A percentile compares a stretch with the other conserved stretches of the same genome.
Evolutionary conservation across 495 filamentous ascomycete genomes (phyloP).

Genomic region (Venustampulla echinocandica): DNA sequence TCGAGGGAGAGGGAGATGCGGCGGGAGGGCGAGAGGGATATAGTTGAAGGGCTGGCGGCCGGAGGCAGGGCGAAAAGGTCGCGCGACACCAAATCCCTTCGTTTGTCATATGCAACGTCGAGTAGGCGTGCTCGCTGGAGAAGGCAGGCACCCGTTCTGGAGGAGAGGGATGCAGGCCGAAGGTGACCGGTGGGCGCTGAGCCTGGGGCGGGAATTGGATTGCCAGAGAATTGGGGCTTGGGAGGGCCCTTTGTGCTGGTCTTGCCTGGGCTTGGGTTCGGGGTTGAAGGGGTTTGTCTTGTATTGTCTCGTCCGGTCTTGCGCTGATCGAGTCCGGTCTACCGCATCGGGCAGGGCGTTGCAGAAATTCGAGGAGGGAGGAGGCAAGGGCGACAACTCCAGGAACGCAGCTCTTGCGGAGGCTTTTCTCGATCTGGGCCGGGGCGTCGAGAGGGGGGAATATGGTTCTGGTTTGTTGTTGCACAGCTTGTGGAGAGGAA

Average conservation of each 20-base stretch:
- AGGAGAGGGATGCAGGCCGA: too few species aligned
- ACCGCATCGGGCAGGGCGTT: constrained; percentile 6
- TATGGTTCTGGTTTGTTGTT: neutral
- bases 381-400: constrained; percentile 10
- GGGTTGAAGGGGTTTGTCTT: too few species aligned
- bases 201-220: constrained; percentile 5
- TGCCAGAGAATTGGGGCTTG: too few species aligned
- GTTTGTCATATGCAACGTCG: constrained; percentile 22
- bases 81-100: constrained; percentile 22
- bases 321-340: constrained; percentile 5
- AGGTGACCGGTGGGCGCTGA: neutral
- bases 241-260: constrained; percentile 9
- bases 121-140: constrained; percentile 8
- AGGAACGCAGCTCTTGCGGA: constrained; percentile 12
- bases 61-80: constrained; percentile 19
- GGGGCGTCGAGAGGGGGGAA: neutral
- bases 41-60: constrained; percentile 14
- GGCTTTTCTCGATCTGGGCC: neutral
- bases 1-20: constrained; percentile 10
- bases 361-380: constrained; percentile 1
- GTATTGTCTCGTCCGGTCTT: too few species aligned
- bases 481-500: neutral
- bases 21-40: constrained; percentile 9
- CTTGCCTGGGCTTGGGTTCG: constrained; percentile 7
- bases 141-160: constrained; percentile 20